Conservation (phyloP, 768 basidiomycete species). For the Russula virescens region DNA sequence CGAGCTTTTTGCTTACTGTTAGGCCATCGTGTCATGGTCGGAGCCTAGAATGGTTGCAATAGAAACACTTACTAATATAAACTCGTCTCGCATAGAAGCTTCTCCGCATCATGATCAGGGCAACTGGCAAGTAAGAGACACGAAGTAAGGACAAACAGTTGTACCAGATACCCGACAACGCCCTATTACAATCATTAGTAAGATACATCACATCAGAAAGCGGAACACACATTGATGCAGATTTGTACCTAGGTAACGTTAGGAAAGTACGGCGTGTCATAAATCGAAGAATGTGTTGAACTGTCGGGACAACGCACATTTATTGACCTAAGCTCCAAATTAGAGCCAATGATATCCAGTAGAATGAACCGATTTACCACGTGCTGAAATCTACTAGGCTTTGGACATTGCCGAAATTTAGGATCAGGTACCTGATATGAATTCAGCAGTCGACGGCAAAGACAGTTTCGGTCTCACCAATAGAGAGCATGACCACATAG, state of each 20-base stretch:
- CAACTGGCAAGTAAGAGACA: background rate
- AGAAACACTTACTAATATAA: background rate
- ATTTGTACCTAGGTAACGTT: background rate
- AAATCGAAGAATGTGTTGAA: no score
- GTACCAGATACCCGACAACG: background rate
- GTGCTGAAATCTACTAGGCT: slow-evolving; percentile 37
- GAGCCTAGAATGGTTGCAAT: background rate
- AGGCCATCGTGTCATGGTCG: background rate
- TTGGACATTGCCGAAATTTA: slow-evolving; percentile 37
- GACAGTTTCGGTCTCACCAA: slow-evolving; percentile 32
- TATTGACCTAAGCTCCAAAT: slow-evolving; percentile 18
- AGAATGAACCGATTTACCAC: slow-evolving; percentile 33
- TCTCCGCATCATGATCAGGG: background rate
- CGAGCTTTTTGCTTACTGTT: background rate
- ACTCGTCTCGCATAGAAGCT: slow-evolving; percentile 12
- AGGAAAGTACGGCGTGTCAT: slow-evolving; percentile 17
- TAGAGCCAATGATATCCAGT: background rate
- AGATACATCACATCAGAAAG: background rate
- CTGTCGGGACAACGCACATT: slow-evolving; percentile 25
- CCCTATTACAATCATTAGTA: background rate
- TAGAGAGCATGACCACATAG: slow-evolving; percentile 43
- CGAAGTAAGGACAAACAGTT: background rate
- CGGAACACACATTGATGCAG: background rate
- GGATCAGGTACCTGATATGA: slow-evolving; percentile 40
- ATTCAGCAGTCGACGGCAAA: background rate